Evolutionary conservation across 225 moss, liverwort and hornwort genomes (phyloP).

Genomic region (Neckera pumila): DNA sequence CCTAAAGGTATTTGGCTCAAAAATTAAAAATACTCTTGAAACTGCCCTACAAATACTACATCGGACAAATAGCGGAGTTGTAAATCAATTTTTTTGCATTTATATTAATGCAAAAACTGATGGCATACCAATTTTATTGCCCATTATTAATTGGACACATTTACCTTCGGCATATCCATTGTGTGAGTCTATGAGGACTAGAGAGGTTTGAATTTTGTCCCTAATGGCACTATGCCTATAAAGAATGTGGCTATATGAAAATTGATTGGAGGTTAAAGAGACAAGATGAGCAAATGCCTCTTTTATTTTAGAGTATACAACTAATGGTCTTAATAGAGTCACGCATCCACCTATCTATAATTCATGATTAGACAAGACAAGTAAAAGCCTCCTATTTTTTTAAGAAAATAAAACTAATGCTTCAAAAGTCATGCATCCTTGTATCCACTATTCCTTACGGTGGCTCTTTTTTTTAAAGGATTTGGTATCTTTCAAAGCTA

Average conservation of each 20-base stretch:
- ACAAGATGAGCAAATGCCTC: accelerated
- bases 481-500: not conserved
- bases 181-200: accelerated
- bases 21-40: no score
- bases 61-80: no score
- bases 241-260: not conserved
- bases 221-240: not conserved
- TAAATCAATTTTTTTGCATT: no score
- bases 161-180: accelerated
- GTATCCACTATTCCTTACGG: accelerated
- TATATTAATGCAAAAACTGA: no score
- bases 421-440: not conserved
- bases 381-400: not conserved
- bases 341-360: accelerated
- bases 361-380: not conserved
- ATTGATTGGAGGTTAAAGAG: not conserved
- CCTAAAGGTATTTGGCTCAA: no score
- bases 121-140: not conserved
- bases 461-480: not conserved
- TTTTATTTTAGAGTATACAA: no score
- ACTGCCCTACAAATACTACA: no score
- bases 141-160: not conserved
- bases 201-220: not conserved
- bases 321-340: not conserved
- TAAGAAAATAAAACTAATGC: accelerated